These are phyloP conservation scores for Phaeolepiota aurea DNA, from an alignment of 768 basidiomycete genomes.

Conservation along the genomic window DNA sequence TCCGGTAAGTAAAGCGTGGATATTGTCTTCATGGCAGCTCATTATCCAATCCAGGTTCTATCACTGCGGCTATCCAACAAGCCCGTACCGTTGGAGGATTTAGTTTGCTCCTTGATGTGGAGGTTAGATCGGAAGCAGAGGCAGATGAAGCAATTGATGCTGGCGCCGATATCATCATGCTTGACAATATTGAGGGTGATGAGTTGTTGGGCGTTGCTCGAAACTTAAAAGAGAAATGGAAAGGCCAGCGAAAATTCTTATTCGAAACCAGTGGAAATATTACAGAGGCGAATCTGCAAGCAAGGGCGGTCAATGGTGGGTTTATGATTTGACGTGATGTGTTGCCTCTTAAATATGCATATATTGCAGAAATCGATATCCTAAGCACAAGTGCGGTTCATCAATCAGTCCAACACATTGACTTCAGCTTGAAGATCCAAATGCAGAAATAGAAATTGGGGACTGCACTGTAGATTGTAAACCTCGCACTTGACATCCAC, in stretches of 20 bases:
- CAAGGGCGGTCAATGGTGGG: conserved; percentile 77
- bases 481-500: too few relatives aligned
- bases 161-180: conserved; percentile 92
- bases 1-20: conserved; percentile 46
- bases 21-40: background rate
- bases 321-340: conserved; percentile 4
- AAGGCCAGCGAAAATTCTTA: conserved; percentile 71
- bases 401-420: conserved; percentile 89
- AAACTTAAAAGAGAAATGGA: conserved; percentile 72
- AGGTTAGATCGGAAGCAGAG: conserved; percentile 81
- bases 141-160: conserved; percentile 97
- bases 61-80: conserved; percentile 76
- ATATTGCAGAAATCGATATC: conserved; percentile 78
- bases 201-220: conserved; percentile 62
- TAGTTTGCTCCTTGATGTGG: conserved; percentile 86
- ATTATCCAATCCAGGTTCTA: conserved; percentile 53
- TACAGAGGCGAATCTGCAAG: conserved; percentile 77
- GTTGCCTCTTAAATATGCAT: background rate
- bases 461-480: background rate
- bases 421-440: conserved; percentile 96
- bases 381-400: conserved; percentile 86
- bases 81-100: conserved; percentile 92
- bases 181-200: conserved; percentile 85
- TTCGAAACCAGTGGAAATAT: conserved; percentile 95
- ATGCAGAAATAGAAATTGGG: conserved; percentile 23